Conservation (phyloP, 2,329 filamentous ascomycete genomes). For the Penicillium sp. region DNA sequence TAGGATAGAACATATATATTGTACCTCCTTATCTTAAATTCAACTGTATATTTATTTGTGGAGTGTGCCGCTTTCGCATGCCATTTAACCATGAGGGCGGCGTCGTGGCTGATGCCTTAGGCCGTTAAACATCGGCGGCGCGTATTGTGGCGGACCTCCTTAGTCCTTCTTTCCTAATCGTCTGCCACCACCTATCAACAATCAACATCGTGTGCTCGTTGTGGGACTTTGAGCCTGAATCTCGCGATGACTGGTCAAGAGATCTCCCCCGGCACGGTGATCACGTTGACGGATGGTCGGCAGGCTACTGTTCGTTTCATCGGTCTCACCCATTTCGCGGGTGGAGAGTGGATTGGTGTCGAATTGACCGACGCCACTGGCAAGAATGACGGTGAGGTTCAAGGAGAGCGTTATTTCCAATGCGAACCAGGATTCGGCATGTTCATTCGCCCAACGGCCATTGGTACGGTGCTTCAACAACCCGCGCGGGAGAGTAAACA, state of each 20-base stretch:
- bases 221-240: constrained; percentile 16
- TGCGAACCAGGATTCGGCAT: constrained; percentile 74
- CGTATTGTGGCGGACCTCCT: constrained; percentile 21
- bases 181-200: constrained; percentile 11
- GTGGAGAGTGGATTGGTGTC: constrained; percentile 85
- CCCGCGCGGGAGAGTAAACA: constrained; percentile 44
- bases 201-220: constrained; percentile 14
- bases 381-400: constrained; percentile 92
- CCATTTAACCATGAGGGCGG: too few relatives aligned
- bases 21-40: neutral
- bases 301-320: constrained; percentile 78
- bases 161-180: constrained; percentile 7
- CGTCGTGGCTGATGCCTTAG: constrained; percentile 24
- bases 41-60: too few relatives aligned
- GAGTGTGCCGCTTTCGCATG: neutral
- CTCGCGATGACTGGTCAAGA: constrained; percentile 32
- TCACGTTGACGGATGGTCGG: constrained; percentile 78
- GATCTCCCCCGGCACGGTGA: constrained; percentile 65
- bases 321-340: constrained; percentile 77
- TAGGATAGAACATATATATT: neutral
- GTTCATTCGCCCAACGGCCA: constrained; percentile 77
- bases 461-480: constrained; percentile 58
- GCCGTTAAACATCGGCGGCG: constrained; percentile 18
- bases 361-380: constrained; percentile 80
- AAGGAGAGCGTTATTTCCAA: constrained; percentile 86